Evolutionary conservation across 495 filamentous ascomycete species (phyloP).

Genomic region (Chaetomidium leptoderma): DNA sequence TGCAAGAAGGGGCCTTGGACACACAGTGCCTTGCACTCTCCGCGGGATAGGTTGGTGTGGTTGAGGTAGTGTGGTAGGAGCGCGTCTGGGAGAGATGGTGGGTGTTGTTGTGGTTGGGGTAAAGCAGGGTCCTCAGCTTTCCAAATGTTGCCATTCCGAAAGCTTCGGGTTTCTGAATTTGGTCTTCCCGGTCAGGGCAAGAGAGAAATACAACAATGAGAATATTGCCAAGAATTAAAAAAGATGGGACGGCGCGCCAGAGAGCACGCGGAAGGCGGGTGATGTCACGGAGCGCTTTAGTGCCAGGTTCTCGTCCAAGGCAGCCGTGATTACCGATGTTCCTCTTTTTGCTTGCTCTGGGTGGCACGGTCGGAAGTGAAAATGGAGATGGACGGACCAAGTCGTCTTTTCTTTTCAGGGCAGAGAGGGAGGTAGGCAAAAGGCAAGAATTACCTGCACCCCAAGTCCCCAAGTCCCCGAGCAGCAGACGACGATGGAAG

Average conservation of each 20-base stretch:
- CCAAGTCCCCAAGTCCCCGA: not conserved
- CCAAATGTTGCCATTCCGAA: conserved; percentile 11
- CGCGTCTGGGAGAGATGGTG: conserved; percentile 7
- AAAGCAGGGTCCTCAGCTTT: conserved; percentile 20
- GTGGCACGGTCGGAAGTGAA: not conserved
- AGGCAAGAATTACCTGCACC: not conserved
- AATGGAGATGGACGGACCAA: not conserved
- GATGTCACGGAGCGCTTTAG: conserved; percentile 11
- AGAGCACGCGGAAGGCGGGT: not conserved
- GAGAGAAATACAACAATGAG: not conserved
- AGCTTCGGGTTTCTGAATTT: not conserved
- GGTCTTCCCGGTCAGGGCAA: not conserved
- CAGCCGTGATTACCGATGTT: conserved; percentile 1
- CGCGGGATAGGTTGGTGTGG: conserved; percentile 17
- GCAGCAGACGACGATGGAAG: not conserved
- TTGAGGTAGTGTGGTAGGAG: conserved; percentile 18
- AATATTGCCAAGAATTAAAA: conserved; percentile 4
- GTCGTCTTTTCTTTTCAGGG: not conserved
- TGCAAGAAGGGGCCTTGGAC: not conserved
- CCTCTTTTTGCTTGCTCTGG: not conserved
- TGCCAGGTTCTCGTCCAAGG: not conserved
- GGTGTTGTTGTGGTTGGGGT: conserved; percentile 12
- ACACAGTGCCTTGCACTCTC: conserved; percentile 27
- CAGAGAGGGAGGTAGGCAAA: not conserved
- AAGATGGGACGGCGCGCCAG: not conserved